phyloP scores from a whole-genome alignment of 768 basidiomycete genomes.

The Leccinum aurantiacum region DNA sequence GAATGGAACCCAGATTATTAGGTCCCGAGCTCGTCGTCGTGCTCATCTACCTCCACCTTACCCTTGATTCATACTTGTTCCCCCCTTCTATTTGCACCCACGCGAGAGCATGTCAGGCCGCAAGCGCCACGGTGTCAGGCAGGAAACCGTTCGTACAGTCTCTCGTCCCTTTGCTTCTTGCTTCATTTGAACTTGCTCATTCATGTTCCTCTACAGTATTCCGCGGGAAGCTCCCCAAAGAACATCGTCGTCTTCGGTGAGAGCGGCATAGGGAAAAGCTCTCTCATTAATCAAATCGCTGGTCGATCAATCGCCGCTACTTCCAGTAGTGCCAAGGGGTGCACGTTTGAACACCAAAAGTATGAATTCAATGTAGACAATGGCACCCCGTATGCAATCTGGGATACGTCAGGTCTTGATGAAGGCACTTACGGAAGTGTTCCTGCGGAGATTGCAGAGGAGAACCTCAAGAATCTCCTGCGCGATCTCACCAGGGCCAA shows the following conservation, averaged over 20 bases:
- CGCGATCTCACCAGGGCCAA: slow-evolving; percentile 26
- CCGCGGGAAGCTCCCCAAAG: slow-evolving; percentile 12
- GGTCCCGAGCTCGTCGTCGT: slow-evolving; percentile 8
- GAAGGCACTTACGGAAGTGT: slow-evolving; percentile 34
- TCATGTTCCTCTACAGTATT: slow-evolving; percentile 6
- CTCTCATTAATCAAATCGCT: slow-evolving; percentile 43
- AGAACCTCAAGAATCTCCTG: slow-evolving; percentile 26
- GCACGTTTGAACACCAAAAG: slow-evolving; percentile 33
- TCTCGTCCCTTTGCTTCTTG: slow-evolving; percentile 3
- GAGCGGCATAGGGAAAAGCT: slow-evolving; percentile 40
- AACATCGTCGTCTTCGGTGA: slow-evolving; percentile 32
- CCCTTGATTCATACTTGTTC: neutral
- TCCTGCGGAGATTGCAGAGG: slow-evolving; percentile 31
- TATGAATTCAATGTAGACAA: slow-evolving; percentile 30
- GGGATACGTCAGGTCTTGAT: slow-evolving; percentile 42
- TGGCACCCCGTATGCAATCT: slow-evolving; percentile 24
- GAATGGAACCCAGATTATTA: slow-evolving; percentile 8
- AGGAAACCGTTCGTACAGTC: slow-evolving; percentile 10
- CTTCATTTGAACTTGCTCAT: slow-evolving; percentile 7
- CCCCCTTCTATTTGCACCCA: neutral
- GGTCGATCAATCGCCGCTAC: slow-evolving; percentile 38
- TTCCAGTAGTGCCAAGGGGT: slow-evolving; percentile 35
- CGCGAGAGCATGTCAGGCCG: slow-evolving; percentile 22
- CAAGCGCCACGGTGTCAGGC: slow-evolving; percentile 10
- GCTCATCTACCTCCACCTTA: neutral